A percentile compares a stretch with the other conserved stretches of the same genome.
Conservation (phyloP, 371 early-diverging fungal species). For the Circinella minor region DNA sequence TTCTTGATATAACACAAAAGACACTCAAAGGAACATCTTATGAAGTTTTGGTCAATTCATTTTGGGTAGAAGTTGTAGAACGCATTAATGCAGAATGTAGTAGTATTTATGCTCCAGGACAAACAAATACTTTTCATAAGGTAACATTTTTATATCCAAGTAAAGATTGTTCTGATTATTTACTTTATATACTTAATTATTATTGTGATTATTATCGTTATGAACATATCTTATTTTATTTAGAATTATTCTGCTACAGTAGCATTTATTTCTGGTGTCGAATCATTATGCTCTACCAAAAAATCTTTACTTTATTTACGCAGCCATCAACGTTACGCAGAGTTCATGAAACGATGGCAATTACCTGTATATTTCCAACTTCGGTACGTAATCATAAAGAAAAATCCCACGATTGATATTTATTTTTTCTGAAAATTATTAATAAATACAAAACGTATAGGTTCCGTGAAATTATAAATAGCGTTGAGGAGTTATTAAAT, state of each 20-base stretch:
- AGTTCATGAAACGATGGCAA: constrained; percentile 81
- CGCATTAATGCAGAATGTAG: constrained; percentile 56
- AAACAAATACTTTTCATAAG: constrained; percentile 75
- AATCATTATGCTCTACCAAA: constrained; percentile 53
- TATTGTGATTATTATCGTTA: no score
- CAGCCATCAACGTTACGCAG: constrained; percentile 61
- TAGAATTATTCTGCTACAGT: constrained; percentile 73
- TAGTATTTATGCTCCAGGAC: constrained; percentile 72
- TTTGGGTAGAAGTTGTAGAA: constrained; percentile 64
- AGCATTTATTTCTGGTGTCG: constrained; percentile 64
- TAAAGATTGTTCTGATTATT: background rate
- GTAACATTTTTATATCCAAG: constrained; percentile 28
- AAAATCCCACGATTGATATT: background rate
- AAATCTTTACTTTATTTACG: constrained; percentile 62
- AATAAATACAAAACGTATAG: constrained; percentile 21
- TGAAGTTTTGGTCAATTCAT: constrained; percentile 71
- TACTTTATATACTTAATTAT: background rate
- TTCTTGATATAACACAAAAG: constrained; percentile 65
- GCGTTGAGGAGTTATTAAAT: constrained; percentile 49
- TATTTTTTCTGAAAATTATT: background rate
- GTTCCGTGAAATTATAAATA: constrained; percentile 59
- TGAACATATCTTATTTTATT: background rate
- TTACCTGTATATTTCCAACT: constrained; percentile 77
- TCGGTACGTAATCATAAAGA: constrained; percentile 34
- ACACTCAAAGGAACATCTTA: constrained; percentile 72